Evolutionary conservation across 192 early-diverging fungal species (phyloP), one percentile per base, ranked within the genome.

Genomic region (Backusella liffmaniae): DNA sequence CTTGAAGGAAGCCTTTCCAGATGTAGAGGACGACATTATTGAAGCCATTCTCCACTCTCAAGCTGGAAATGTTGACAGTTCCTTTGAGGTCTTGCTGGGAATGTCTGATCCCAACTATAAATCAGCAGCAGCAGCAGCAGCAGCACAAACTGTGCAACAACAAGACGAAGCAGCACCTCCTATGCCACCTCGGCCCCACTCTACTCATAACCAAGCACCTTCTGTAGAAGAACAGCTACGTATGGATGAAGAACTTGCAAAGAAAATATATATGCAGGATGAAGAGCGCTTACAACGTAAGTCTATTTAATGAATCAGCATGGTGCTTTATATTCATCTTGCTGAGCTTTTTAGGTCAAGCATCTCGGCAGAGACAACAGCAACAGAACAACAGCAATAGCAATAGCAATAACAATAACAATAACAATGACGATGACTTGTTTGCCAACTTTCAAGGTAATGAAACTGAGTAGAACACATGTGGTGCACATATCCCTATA

Each of bases 31-130:
- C 29, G 86, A 86, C 44, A 77, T 89, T 4, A 79, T 85, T 65
- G 86, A 87, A 66, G 83, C 82, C 42, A 80, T 89, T 36, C 76
- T 89, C 53, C 82, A 84, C 18, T 76, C 81, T n/a, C 82, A 89
- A 74, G 71, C 78, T 32, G 82, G 82, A 18, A 59, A 82, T 36
- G 72, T 88, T 5, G 88, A 89, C 65, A 67, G 75, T 36, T 80
- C 84, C 37, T 79, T 89, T 79, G 86, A 88, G 16, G 74, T 81
- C n/a, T 76, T 89, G 41, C 76, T 89, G 15, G 74, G 77, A 44
- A 86, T 89, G 51, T 84, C 86, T 16, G 88, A 89, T 73, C 88
- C 88, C 34, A 82, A 83, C n/a, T 89, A 86, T 66, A 79, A 83
- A 70, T 73, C 84, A 30, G 77, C 80, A 2, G 59, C 42, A 42